Conservation (phyloP, 2,329 filamentous ascomycete genomes). For the Alternaria angustiovoidea region DNA sequence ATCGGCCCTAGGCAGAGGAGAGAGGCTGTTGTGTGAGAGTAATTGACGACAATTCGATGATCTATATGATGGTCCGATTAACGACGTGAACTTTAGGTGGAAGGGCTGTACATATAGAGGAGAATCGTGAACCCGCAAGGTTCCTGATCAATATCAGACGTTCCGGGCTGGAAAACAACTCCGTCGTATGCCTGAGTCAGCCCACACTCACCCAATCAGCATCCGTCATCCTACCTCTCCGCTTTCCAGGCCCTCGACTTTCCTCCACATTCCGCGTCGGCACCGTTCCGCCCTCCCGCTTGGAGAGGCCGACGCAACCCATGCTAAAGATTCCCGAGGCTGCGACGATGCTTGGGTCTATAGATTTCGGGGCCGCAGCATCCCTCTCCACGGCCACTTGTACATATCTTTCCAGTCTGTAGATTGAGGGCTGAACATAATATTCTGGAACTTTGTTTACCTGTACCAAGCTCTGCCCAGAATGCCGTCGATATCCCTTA, state of each 20-base stretch:
- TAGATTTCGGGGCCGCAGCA: not conserved
- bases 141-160: too few relatives aligned
- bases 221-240: conserved; percentile 4
- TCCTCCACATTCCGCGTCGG: conserved; percentile 27
- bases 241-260: conserved; percentile 13
- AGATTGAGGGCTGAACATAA: not conserved
- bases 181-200: conserved; percentile 20
- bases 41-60: too few relatives aligned
- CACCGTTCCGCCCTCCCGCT: conserved; percentile 17
- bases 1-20: too few relatives aligned
- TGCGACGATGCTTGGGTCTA: conserved; percentile 1
- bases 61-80: too few relatives aligned
- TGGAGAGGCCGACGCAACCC: conserved; percentile 24
- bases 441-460: not conserved
- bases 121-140: too few relatives aligned
- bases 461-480: not conserved
- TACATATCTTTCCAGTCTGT: not conserved
- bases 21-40: too few relatives aligned
- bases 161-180: conserved; percentile 13
- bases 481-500: conserved; percentile 50
- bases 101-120: too few relatives aligned
- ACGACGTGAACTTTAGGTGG: too few relatives aligned
- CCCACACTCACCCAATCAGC: conserved; percentile 22
- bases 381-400: not conserved
- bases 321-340: conserved; percentile 22